Base-by-base conservation (phyloP, 2,329 filamentous ascomycete genomes). In the Neonectria sp. region DNA sequence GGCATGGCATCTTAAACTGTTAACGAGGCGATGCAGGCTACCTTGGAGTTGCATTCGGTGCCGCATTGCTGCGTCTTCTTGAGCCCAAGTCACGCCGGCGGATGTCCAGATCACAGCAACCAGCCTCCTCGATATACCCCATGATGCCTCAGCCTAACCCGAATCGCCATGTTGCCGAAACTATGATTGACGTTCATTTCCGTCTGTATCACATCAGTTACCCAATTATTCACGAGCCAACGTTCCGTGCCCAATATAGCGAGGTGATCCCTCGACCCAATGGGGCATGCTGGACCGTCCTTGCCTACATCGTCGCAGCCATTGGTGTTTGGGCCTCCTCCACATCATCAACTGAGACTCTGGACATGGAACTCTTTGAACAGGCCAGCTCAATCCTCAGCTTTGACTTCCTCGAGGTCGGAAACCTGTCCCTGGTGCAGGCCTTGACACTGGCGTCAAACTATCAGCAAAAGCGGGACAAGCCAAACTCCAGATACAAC, bases 401-500 rank as follows among this genome's bases (percentile, higher is more conserved):
- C 2, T 81, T 84, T 25, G 80, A 82, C 43, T 79, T 80, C 52
- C 76, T 86, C 3, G 84, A 86, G 67, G 78, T 79, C 15, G 85
- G 84, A 1, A 85, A 82, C 46, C 68, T 86, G 12, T 80, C 81
- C 4, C 74, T 84, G 0, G 83, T 86, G 1, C 85, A 86, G 67
- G 81, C 81, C 0, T 75, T 86, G n/a, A 76, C 79, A 1, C 75
- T 86, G 3, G 79, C 80, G 57, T 82, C 81, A 0, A 86, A 86
- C 55, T 87, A 87, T 70, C 78, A 86, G 4, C 86, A 88, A 64
- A 87, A 87, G 69, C 78, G 82, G 29, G 82, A 87, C 63, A 79
- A 84, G 15, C 85, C 85, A 4, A 88, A 88, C 68, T 86, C 85
- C 0, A 84, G 84, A 0, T 87, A 86, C 73, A 87, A 86, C 68